Base-by-base conservation (phyloP, 2,329 filamentous ascomycete genomes). In the Aspergillus vadensis region DNA sequence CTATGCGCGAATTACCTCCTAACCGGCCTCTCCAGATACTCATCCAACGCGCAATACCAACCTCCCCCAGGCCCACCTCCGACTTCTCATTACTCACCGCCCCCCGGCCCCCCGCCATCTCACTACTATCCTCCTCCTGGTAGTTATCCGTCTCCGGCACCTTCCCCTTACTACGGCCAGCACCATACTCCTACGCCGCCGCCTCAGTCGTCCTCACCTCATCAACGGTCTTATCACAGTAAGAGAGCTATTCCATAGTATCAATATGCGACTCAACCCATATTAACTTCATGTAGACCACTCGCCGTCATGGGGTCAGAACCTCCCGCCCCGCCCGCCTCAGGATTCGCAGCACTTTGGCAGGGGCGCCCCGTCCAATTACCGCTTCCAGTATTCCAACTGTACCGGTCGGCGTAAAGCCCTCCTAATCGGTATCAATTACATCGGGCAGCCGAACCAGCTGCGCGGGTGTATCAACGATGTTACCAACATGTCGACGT, bases 391-490 rank as follows among this genome's bases (percentile, higher is more conserved):
- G 76, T 97, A 97, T 77, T 97, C 92, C 48, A 88, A 89, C 64
- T 98, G 93, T 75, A 96, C 90, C 3, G 94, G 93, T 55, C 86
- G 88, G 64, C 84, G 93, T 71, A 97, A 96, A 79, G 94, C 93
- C 2, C 81, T 97, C 15, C 80, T 98, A 56, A 94, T 97, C 67
- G 94, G 94, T 44, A 97, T 97, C 81, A 97, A 97, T 80, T 97
- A 98, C 78, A 95, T 96, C 72, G 89, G 91, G 52, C 93, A 97
- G 78, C 86, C 91, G 55, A 93, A 93, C 48, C 90, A 96, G 80
- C 82, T 97, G 30, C 83, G 91, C 62, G 94, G 94, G 38, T 98
- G 94, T 72, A 97, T 97, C 82, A 97, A 98, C 76, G 94, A 98
- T 75, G 94, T 97, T 51, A 90, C 92, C 76, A 97, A 97, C 79